phyloP scores from a whole-genome alignment of 345 rosid genomes.

The Xanthoceras sorbifolium region DNA sequence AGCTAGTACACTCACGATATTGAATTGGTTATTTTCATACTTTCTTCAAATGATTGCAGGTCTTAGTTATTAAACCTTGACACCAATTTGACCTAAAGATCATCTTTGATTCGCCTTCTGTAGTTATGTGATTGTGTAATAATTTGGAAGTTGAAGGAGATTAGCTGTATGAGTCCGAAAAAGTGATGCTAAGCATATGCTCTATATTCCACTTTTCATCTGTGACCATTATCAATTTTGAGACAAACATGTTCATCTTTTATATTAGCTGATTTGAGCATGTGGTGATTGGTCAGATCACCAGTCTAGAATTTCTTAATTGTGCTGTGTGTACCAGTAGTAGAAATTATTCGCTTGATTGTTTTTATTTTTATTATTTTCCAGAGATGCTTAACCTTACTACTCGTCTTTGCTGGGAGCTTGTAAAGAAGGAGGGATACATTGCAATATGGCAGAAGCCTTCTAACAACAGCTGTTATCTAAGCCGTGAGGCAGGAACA shows the following conservation, averaged over 20 bases:
- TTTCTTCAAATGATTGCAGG: not conserved
- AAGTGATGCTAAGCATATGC: not conserved
- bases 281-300: conserved; percentile 3
- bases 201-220: not conserved
- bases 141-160: not conserved
- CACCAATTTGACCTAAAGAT: not conserved
- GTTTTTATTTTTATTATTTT: conserved; percentile 20
- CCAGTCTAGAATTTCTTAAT: not conserved
- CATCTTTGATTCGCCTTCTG: not conserved
- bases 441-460: conserved; percentile 96
- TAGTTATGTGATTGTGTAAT: not conserved
- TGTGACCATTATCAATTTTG: not conserved
- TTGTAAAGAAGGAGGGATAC: conserved; percentile 93
- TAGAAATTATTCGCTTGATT: conserved; percentile 1
- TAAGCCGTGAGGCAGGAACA: conserved; percentile 65
- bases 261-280: conserved; percentile 1
- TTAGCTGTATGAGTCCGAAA: not conserved
- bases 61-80: not conserved
- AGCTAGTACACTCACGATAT: not conserved
- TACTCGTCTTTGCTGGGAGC: conserved; percentile 87
- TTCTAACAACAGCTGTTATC: conserved; percentile 72
- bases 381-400: conserved; percentile 97
- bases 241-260: not conserved
- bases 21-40: not conserved
- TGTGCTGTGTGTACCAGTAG: not conserved